A percentile compares a stretch with the other conserved stretches of the same genome.
phyloP scores from a whole-genome alignment of 805 yeast genomes.

The Yamadazyma kitorensis region DNA sequence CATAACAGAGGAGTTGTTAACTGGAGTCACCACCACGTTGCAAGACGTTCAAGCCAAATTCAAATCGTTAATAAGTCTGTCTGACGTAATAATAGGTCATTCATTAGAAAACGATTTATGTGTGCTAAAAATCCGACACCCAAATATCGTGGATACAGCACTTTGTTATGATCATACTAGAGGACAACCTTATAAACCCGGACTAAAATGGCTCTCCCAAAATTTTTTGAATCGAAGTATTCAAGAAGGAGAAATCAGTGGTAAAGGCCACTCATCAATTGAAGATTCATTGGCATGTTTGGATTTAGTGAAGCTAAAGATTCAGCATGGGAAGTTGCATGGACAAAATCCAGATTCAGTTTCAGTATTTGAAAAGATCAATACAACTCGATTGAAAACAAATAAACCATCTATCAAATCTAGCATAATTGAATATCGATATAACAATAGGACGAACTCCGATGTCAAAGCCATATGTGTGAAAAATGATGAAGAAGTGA shows the following conservation, averaged over 20 bases:
- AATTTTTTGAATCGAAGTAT: conserved; percentile 55
- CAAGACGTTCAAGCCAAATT: conserved; percentile 65
- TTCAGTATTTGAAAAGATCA: conserved; percentile 22
- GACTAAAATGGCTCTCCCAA: conserved; percentile 67
- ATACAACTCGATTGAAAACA: conserved; percentile 2
- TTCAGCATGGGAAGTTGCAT: conserved; percentile 61
- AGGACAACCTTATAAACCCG: conserved; percentile 80
- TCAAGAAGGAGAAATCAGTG: conserved; percentile 59
- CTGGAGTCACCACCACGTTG: conserved; percentile 60
- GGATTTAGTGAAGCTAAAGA: conserved; percentile 68
- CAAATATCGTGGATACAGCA: conserved; percentile 77
- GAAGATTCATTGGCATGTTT: conserved; percentile 84
- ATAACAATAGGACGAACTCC: background rate
- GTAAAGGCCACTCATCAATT: conserved; percentile 72
- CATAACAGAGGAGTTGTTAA: conserved; percentile 67
- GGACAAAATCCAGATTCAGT: conserved; percentile 44
- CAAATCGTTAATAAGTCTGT: conserved; percentile 42
- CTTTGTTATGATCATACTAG: conserved; percentile 72
- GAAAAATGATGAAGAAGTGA: conserved; percentile 58
- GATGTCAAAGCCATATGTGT: conserved; percentile 26
- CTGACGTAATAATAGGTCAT: conserved; percentile 82
- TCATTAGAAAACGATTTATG: conserved; percentile 81
- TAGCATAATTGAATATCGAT: conserved; percentile 8
- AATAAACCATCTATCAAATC: conserved; percentile 4
- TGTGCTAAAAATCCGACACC: conserved; percentile 70